Conservation (phyloP, 176 grass and related monocot species). For the Zea luxurians region DNA sequence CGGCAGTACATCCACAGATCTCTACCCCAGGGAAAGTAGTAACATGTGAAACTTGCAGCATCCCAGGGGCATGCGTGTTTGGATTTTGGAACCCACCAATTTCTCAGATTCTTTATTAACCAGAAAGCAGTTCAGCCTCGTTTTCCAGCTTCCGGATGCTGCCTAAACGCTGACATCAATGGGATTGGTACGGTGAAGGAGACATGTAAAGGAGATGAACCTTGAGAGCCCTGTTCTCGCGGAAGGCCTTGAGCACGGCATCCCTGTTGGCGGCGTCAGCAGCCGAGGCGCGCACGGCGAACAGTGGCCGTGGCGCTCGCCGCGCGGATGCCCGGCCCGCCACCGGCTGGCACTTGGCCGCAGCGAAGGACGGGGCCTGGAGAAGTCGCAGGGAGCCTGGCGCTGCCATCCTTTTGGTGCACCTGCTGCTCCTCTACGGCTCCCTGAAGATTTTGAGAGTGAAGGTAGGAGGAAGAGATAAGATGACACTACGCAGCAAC, state of each 20-base stretch:
- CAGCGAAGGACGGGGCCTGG: constrained; percentile 42
- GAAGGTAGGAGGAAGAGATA: constrained; percentile 38
- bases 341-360: constrained; percentile 8
- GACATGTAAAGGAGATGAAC: constrained; percentile 31
- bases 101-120: background rate
- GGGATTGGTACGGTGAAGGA: background rate
- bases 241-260: constrained; percentile 61
- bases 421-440: background rate
- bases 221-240: constrained; percentile 74
- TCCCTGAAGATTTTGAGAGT: background rate
- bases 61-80: background rate
- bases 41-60: constrained; percentile 14
- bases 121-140: background rate
- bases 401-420: constrained; percentile 42
- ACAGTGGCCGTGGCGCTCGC: constrained; percentile 42
- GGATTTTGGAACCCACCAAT: background rate
- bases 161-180: background rate
- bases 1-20: constrained; percentile 21
- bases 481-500: background rate
- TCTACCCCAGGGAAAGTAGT: background rate
- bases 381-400: constrained; percentile 47
- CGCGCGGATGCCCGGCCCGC: background rate
- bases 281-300: constrained; percentile 56
- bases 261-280: constrained; percentile 52
- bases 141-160: background rate